These are phyloP conservation scores for Friedmanniomyces endolithicus DNA, from an alignment of 495 filamentous ascomycete genomes.

Conservation along the genomic window DNA sequence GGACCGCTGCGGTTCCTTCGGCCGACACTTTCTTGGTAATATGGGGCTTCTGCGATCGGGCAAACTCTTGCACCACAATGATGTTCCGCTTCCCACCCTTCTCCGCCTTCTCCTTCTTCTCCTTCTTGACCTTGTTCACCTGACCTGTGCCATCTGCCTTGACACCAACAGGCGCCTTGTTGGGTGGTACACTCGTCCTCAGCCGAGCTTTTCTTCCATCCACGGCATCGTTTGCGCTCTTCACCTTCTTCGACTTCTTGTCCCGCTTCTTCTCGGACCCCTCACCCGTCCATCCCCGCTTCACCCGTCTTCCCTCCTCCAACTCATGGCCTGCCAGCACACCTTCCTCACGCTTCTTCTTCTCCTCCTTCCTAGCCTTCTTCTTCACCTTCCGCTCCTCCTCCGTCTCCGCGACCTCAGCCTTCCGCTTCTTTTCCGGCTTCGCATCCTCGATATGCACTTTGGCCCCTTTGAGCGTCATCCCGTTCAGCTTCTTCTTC, in stretches of 20 bases:
- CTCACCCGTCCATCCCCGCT: constrained; percentile 77
- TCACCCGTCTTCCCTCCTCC: constrained; percentile 61
- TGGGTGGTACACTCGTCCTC: constrained; percentile 14
- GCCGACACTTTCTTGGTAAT: constrained; percentile 51
- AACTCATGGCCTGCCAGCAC: constrained; percentile 60
- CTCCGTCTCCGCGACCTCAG: constrained; percentile 2
- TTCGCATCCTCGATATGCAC: constrained; percentile 69
- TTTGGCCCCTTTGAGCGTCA: constrained; percentile 72
- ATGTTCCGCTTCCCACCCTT: constrained; percentile 43
- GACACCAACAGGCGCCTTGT: not conserved
- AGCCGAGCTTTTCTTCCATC: constrained; percentile 10
- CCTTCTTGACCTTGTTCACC: constrained; percentile 39
- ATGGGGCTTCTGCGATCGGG: constrained; percentile 62
- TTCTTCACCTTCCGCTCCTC: constrained; percentile 22
- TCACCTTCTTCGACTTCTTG: constrained; percentile 40
- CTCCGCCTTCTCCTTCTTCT: constrained; percentile 43
- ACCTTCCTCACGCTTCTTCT: constrained; percentile 50
- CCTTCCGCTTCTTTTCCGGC: constrained; percentile 36
- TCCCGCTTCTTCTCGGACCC: constrained; percentile 26
- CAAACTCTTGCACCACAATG: constrained; percentile 67
- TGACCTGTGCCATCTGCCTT: constrained; percentile 24
- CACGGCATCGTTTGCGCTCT: constrained; percentile 16
- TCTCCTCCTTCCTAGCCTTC: constrained; percentile 36
- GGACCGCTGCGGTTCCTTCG: constrained; percentile 32
- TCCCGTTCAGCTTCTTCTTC: constrained; percentile 84